Percentiles rank a stretch among this genome's conserved stretches.
Conservation (phyloP, 83 land plant genomes). For the Diphasiastrum complanatum region DNA sequence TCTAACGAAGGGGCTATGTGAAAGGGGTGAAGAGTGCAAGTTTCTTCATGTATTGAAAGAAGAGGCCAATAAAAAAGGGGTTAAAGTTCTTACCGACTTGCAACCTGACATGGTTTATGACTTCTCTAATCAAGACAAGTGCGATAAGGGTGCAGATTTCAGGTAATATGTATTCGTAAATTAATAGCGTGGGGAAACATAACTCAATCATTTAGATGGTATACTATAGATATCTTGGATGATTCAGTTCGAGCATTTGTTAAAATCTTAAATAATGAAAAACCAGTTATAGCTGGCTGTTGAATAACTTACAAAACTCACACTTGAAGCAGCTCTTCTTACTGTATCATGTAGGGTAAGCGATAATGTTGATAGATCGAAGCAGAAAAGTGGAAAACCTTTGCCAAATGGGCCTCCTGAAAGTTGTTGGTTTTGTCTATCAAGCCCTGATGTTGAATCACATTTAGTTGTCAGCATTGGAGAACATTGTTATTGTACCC, state of each 20-base stretch:
- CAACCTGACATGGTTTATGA: conserved; percentile 35
- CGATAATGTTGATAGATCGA: not conserved
- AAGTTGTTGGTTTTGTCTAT: conserved; percentile 92
- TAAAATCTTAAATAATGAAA: too few species aligned
- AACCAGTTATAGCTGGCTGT: too few species aligned
- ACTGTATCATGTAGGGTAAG: not conserved
- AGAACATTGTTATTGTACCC: conserved; percentile 77
- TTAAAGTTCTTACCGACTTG: conserved; percentile 25
- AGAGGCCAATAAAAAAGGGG: conserved; percentile 17
- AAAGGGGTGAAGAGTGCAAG: conserved; percentile 80
- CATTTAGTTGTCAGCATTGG: conserved; percentile 75
- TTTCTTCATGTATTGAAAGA: conserved; percentile 59
- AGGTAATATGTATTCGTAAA: too few species aligned
- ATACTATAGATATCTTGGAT: too few species aligned
- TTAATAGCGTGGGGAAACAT: too few species aligned
- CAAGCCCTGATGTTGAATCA: conserved; percentile 72
- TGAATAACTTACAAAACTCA: too few species aligned
- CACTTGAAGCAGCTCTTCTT: conserved; percentile 21
- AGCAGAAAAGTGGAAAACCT: not conserved
- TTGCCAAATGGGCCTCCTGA: conserved; percentile 23
- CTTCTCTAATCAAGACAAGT: conserved; percentile 32
- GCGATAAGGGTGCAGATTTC: too few species aligned
- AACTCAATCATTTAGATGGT: too few species aligned
- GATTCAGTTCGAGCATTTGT: too few species aligned
- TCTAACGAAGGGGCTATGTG: conserved; percentile 80